Conservation (phyloP, 345 rosid genomes). For the Citrus inodora region DNA sequence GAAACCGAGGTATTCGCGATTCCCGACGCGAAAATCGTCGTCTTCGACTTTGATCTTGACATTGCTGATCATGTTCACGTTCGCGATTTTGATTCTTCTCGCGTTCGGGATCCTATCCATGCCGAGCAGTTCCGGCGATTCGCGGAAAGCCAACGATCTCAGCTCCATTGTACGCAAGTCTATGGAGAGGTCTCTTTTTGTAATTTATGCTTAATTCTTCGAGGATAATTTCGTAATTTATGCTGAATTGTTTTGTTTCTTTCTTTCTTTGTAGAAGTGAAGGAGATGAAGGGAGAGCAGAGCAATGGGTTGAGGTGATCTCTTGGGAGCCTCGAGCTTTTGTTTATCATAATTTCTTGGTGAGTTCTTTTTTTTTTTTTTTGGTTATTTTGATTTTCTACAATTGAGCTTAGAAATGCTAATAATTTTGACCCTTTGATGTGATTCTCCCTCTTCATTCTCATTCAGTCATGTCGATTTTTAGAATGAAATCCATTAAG, state of each 20-base stretch:
- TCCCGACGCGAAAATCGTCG: constrained; percentile 54
- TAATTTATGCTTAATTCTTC: constrained; percentile 3
- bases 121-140: constrained; percentile 49
- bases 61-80: constrained; percentile 52
- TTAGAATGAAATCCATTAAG: background rate
- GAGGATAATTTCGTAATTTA: constrained; percentile 8
- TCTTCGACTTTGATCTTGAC: constrained; percentile 51
- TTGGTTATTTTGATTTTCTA: background rate
- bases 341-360: constrained; percentile 88
- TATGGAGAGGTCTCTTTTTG: constrained; percentile 29
- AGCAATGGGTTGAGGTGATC: constrained; percentile 81
- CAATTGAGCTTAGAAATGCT: background rate
- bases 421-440: background rate
- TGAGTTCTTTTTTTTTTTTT: constrained; percentile 26
- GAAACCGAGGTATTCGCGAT: constrained; percentile 55
- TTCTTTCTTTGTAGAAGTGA: constrained; percentile 28
- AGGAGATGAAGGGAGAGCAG: constrained; percentile 46
- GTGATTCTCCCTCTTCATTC: background rate
- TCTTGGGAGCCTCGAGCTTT: constrained; percentile 95
- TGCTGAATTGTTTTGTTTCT: background rate
- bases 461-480: background rate
- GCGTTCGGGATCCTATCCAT: constrained; percentile 68
- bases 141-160: constrained; percentile 68
- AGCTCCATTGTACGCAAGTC: constrained; percentile 54
- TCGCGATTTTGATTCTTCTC: constrained; percentile 66